These are phyloP conservation scores for Mortierella sp. DNA, from an alignment of 371 early-diverging fungal species.

Conservation along the genomic window DNA sequence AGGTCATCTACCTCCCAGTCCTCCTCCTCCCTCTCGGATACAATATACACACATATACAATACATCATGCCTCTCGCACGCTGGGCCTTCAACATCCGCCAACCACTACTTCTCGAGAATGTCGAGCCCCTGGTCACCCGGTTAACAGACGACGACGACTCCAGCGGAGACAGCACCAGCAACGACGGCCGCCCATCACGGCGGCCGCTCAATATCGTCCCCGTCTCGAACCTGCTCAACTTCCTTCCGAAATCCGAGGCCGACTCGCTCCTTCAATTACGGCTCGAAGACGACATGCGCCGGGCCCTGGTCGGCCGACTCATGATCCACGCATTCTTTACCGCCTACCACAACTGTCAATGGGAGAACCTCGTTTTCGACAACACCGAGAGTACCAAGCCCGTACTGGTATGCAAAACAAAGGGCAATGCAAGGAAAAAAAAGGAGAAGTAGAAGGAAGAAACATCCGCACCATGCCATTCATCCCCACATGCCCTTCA, in stretches of 20 bases:
- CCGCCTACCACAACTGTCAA: constrained; percentile 29
- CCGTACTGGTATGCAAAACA: constrained; percentile 39
- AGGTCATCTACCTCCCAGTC: neutral
- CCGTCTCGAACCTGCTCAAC: constrained; percentile 46
- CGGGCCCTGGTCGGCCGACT: constrained; percentile 47
- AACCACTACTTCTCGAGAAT: constrained; percentile 46
- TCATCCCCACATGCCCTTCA: neutral
- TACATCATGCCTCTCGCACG: constrained; percentile 44
- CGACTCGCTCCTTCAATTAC: constrained; percentile 39
- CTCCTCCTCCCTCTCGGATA: neutral
- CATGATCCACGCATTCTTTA: constrained; percentile 56
- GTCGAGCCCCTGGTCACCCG: constrained; percentile 46
- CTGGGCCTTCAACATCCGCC: constrained; percentile 57
- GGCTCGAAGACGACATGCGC: constrained; percentile 47
- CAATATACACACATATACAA: neutral
- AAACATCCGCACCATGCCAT: neutral
- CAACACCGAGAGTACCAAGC: constrained; percentile 37
- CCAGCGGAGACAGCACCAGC: neutral
- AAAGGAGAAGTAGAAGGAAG: neutral
- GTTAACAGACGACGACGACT: constrained; percentile 25
- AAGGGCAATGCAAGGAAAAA: neutral
- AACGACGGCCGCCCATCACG: neutral
- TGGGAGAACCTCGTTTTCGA: constrained; percentile 47
- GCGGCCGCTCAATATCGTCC: constrained; percentile 38
- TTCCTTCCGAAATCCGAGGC: constrained; percentile 44